Percentiles rank a stretch among this genome's conserved stretches.
phyloP scores from a whole-genome alignment of 306 rosid genomes.

The Abrus precatorius region DNA sequence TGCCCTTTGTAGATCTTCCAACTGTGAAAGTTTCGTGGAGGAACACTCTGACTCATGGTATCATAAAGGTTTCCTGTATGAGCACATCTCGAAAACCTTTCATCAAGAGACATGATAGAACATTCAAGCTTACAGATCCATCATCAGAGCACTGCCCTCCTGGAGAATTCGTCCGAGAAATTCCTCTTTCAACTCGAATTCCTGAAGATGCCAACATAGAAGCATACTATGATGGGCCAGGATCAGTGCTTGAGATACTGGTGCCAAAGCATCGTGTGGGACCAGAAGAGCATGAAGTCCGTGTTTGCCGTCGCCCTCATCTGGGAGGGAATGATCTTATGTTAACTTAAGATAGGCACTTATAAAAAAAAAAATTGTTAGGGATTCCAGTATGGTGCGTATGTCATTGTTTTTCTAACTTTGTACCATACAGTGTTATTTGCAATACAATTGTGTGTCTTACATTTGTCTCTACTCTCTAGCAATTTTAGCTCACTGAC shows the following conservation, averaged over 20 bases:
- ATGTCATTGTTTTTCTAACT: slow-evolving; percentile 51
- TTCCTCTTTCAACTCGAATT: slow-evolving; percentile 81
- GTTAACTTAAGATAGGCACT: slow-evolving; percentile 68
- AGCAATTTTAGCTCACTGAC: slow-evolving; percentile 45
- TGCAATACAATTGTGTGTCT: slow-evolving; percentile 37
- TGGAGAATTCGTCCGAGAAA: slow-evolving; percentile 91
- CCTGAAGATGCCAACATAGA: slow-evolving; percentile 94
- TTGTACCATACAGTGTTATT: slow-evolving; percentile 49
- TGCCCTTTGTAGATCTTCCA: slow-evolving; percentile 88
- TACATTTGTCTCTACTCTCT: slow-evolving; percentile 45
- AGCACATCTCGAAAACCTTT: slow-evolving; percentile 83
- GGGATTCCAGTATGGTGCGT: slow-evolving; percentile 54
- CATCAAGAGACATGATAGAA: slow-evolving; percentile 81
- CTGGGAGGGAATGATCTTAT: slow-evolving; percentile 83
- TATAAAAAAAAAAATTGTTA: slow-evolving; percentile 41
- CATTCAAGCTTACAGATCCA: slow-evolving; percentile 86
- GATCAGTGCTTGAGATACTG: slow-evolving; percentile 90
- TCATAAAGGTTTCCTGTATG: slow-evolving; percentile 90
- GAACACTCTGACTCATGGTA: slow-evolving; percentile 81
- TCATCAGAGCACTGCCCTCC: slow-evolving; percentile 94
- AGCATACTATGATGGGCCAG: slow-evolving; percentile 93
- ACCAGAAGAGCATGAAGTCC: slow-evolving; percentile 96
- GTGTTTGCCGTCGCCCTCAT: slow-evolving; percentile 92
- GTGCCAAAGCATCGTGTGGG: slow-evolving; percentile 85
- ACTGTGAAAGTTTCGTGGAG: slow-evolving; percentile 97